phyloP scores from a whole-genome alignment of 2,329 filamentous ascomycete genomes.

The Apiospora rasikravindrae region DNA sequence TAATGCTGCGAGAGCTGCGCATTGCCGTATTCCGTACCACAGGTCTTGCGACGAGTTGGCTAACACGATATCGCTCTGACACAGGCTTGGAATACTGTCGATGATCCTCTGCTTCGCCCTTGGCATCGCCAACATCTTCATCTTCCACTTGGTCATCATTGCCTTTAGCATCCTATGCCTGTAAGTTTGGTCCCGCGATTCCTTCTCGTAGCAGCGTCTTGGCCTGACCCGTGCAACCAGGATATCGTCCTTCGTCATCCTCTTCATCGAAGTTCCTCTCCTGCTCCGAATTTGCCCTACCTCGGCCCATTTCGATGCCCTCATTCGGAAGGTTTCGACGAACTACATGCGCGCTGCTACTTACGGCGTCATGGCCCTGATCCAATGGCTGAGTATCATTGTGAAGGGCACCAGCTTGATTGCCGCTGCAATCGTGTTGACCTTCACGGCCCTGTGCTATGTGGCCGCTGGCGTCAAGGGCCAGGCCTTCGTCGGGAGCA shows the following conservation, averaged over 20 bases:
- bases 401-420: conserved; percentile 73
- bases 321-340: conserved; percentile 90
- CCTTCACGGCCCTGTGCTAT: conserved; percentile 82
- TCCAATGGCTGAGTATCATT: conserved; percentile 85
- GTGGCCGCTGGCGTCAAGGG: conserved; percentile 78
- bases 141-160: conserved; percentile 51
- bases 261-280: conserved; percentile 90
- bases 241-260: conserved; percentile 71
- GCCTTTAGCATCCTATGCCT: conserved; percentile 55
- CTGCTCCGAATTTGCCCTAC: conserved; percentile 98
- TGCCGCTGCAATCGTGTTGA: conserved; percentile 81
- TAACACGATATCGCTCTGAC: conserved; percentile 26
- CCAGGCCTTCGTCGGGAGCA: conserved; percentile 88
- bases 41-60: conserved; percentile 20
- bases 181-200: conserved; percentile 43
- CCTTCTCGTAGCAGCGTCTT: neutral
- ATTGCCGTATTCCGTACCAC: conserved; percentile 18
- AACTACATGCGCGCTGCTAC: conserved; percentile 96
- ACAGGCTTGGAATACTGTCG: conserved; percentile 71
- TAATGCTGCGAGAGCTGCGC: neutral
- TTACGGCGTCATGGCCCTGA: conserved; percentile 78
- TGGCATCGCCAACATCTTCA: conserved; percentile 72
- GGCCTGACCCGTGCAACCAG: conserved; percentile 47
- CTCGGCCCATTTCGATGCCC: conserved; percentile 82
- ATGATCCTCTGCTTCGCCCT: conserved; percentile 75